phyloP scores from a whole-genome alignment of 305 asterid species.

The Solanum chacoense region DNA sequence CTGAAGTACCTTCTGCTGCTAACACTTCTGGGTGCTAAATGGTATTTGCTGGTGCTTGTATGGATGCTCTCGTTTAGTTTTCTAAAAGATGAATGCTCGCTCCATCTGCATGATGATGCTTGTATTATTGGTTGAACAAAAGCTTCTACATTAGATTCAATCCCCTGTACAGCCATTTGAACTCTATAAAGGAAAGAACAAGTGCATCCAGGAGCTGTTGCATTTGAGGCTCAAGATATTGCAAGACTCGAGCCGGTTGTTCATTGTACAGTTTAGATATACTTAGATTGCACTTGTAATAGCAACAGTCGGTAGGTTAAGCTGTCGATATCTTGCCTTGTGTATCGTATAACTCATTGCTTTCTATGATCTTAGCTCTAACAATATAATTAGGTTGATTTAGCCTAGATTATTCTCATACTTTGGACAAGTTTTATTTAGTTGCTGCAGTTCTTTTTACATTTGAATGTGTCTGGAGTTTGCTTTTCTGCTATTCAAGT shows the following conservation, averaged over 20 bases:
- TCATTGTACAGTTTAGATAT: constrained; percentile 27
- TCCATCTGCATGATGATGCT: neutral
- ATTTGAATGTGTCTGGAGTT: neutral
- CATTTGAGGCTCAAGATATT: neutral
- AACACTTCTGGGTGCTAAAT: constrained; percentile 25
- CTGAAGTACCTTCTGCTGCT: constrained; percentile 25
- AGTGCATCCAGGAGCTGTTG: neutral
- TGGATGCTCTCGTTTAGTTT: neutral
- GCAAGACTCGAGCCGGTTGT: neutral
- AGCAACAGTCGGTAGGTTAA: constrained; percentile 18
- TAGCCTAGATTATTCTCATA: neutral
- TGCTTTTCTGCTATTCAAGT: neutral
- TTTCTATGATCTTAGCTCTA: neutral
- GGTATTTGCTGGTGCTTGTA: neutral
- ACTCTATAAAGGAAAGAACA: neutral
- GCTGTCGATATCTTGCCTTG: constrained; percentile 16
- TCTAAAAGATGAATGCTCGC: neutral
- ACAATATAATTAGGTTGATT: neutral
- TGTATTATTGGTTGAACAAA: neutral
- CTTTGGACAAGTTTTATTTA: neutral
- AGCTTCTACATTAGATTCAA: neutral
- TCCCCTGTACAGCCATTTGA: neutral
- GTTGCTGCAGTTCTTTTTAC: neutral
- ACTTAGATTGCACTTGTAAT: constrained; percentile 13
- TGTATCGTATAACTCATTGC: constrained; percentile 5